Evolutionary conservation across 2,329 filamentous ascomycete species (phyloP).

Genomic region (Fonsecaea pedrosoi): DNA sequence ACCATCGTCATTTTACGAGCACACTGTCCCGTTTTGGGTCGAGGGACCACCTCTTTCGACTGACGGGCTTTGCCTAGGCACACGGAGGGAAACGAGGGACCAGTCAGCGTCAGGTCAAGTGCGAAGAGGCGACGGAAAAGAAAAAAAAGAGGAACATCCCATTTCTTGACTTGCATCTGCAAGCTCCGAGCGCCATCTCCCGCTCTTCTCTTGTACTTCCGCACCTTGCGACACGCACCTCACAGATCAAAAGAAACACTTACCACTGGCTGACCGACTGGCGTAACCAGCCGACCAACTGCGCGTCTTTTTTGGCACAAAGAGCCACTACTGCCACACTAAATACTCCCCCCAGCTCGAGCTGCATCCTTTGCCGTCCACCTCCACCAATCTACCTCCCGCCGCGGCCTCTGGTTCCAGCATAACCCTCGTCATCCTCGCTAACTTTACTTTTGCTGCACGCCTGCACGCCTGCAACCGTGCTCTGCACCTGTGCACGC

Average conservation of each 20-base stretch:
- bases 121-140: slow-evolving; percentile 1
- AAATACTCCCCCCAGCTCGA: slow-evolving; percentile 24
- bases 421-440: slow-evolving; percentile 35
- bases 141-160: slow-evolving; percentile 7
- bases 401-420: slow-evolving; percentile 28
- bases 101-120: slow-evolving; percentile 18
- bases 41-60: slow-evolving; percentile 6
- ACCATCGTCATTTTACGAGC: slow-evolving; percentile 10
- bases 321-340: slow-evolving; percentile 23
- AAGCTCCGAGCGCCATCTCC: slow-evolving; percentile 29
- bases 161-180: slow-evolving; percentile 28
- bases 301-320: slow-evolving; percentile 24
- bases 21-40: slow-evolving; percentile 13
- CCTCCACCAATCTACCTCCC: slow-evolving; percentile 34
- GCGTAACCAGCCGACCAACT: slow-evolving; percentile 28
- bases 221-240: slow-evolving; percentile 13
- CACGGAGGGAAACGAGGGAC: slow-evolving; percentile 8
- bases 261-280: slow-evolving; percentile 14
- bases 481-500: slow-evolving; percentile 24
- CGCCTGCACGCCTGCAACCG: slow-evolving; percentile 23
- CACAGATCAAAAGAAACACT: slow-evolving; percentile 15
- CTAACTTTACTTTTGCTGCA: slow-evolving; percentile 34
- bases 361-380: slow-evolving; percentile 32
- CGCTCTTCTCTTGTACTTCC: slow-evolving; percentile 22
- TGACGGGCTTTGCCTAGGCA: slow-evolving; percentile 2